Evolutionary conservation across 805 yeast species (phyloP).

Genomic region (Yarrowia sp.): DNA sequence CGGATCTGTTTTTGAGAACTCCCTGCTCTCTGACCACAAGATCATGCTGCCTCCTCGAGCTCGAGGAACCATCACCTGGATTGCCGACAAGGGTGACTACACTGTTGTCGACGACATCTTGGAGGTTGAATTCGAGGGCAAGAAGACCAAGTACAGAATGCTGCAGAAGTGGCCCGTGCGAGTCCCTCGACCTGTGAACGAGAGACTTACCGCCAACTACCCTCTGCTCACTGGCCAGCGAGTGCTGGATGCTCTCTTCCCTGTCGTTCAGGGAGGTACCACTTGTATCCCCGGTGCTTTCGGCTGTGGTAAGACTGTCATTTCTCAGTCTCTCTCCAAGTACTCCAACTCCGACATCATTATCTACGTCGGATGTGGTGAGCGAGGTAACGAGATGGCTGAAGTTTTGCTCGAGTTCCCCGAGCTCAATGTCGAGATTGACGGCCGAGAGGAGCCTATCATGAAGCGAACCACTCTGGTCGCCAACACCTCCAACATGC

Average conservation of each 20-base stretch:
- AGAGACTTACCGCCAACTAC: conserved; percentile 88
- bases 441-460: conserved; percentile 95
- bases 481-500: conserved; percentile 99
- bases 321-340: conserved; percentile 95
- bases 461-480: conserved; percentile 99
- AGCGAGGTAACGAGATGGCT: conserved; percentile 99
- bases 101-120: conserved; percentile 86
- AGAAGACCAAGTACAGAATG: conserved; percentile 81
- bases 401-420: conserved; percentile 99
- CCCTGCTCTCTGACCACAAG: conserved; percentile 89
- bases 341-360: conserved; percentile 97
- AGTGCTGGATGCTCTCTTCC: conserved; percentile 96
- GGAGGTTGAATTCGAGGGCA: conserved; percentile 95
- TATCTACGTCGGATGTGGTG: conserved; percentile 96
- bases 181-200: conserved; percentile 98
- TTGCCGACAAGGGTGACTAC: conserved; percentile 91
- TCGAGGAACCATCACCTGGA: conserved; percentile 91
- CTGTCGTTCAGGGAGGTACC: conserved; percentile 99
- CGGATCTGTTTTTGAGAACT: conserved; percentile 93
- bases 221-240: conserved; percentile 98
- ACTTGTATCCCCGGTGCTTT: conserved; percentile 99
- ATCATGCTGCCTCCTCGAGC: conserved; percentile 97
- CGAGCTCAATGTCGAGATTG: conserved; percentile 86
- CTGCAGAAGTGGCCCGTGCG: conserved; percentile 99
- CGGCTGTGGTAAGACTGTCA: conserved; percentile 99